Base-by-base conservation (phyloP, 2,329 filamentous ascomycete genomes). In the Thielaviopsis populi region DNA sequence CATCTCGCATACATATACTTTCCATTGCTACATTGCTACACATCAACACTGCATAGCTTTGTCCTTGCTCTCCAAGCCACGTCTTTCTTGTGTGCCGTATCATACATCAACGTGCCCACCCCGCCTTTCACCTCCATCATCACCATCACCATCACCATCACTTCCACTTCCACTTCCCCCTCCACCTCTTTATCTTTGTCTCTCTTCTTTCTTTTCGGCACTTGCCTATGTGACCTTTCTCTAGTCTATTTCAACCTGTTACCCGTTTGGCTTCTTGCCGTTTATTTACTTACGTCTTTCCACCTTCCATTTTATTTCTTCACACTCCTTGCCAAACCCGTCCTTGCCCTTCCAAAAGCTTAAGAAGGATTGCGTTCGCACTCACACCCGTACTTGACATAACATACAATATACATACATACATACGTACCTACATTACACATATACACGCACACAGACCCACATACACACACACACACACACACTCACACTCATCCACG, bases 71-170 rank as follows among this genome's bases (percentile, higher is more conserved):
- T 30, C 3, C 30, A n/a, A 17, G 15, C 42, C 42, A 46, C 6
- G 33, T 50, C 46, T 24, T n/a, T 22, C 11, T 53, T 53, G 48
- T 56, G n/a, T 37, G 33, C 33, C 50, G n/a, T 37, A 56, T 56
- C 27, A 56, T 56, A 56, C 33, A 56, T 56, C 53, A 56, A 56
- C 53, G 27, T 13, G 17, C 53, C 53, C 53, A 56, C 53, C 53
- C 53, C 53, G 53, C 53, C 53, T 56, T 56, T 22, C n/a, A 56
- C n/a, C 17, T 46, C 42, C 42, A 46, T 46, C 42, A n/a, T 46
- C 15, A 3, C 42, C n/a, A n/a, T 22, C n/a, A 56, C n/a, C 17
- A n/a, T 15, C 42, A 46, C n/a, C 42, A n/a, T 46, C 15, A 3
- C 53, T 56, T 56, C n/a, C n/a, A n/a, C n/a, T n/a, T n/a, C n/a